phyloP scores from a whole-genome alignment of 169 alveolate species.

The Eimeria brunetti region DNA sequence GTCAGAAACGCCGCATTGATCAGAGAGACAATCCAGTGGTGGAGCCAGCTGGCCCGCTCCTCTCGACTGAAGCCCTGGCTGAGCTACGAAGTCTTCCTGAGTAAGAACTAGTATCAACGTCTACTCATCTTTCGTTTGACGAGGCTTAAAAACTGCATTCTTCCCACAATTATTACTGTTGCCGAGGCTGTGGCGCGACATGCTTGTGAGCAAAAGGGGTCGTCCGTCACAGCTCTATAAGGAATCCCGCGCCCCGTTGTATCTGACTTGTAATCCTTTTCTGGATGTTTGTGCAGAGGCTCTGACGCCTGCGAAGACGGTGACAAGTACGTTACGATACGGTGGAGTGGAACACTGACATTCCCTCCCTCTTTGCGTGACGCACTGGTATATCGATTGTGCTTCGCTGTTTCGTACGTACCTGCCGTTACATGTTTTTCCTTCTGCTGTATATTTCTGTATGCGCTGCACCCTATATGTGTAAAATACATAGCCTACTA shows the following conservation, averaged over 20 bases:
- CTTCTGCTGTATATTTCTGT: background rate
- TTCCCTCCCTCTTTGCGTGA: background rate
- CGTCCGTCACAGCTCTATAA: background rate
- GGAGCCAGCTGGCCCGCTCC: constrained; percentile 24
- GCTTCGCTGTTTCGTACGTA: background rate
- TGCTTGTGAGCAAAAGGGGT: background rate
- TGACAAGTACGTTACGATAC: background rate
- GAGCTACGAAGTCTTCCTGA: constrained; percentile 32
- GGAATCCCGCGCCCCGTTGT: background rate
- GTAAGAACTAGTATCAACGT: background rate
- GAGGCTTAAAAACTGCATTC: background rate
- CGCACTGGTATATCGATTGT: background rate
- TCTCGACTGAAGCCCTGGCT: constrained; percentile 54
- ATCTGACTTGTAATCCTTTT: background rate
- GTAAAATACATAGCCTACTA: background rate
- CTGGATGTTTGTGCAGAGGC: background rate
- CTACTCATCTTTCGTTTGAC: background rate
- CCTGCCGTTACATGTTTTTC: background rate
- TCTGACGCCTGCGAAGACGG: background rate
- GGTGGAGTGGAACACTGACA: too few species aligned
- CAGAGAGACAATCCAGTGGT: background rate
- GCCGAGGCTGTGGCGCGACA: background rate
- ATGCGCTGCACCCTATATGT: background rate
- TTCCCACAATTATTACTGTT: background rate
- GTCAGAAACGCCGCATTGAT: constrained; percentile 53